Evolutionary conservation across 192 early-diverging fungal genomes (phyloP), one percentile per base, ranked within the genome.

Genomic region (Mycoemilia scoparia): DNA sequence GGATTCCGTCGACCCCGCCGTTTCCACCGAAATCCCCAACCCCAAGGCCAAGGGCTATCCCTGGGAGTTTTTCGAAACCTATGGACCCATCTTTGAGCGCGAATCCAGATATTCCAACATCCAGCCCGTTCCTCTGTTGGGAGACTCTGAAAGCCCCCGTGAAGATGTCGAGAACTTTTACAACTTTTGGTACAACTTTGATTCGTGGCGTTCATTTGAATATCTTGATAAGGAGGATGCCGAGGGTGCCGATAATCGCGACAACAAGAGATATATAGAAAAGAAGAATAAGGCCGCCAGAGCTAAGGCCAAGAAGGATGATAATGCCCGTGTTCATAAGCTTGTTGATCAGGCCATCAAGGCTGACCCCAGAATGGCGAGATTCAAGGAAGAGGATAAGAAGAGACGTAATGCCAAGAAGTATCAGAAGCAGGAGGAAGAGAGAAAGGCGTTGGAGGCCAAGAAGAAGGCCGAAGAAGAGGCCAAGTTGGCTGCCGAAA

Each of bases 121-220:
- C 34, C 71, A 79, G 52, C 82, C 85, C n/a, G 80, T 87, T 3
- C 85, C 87, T 18, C 28, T 38, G 28, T 59, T 99, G 18, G 95
- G 95, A 27, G 69, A 78, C 36, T 60, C 45, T 20, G 46, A 66
- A 34, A 51, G 70, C 6, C 14, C 54, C 32, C 66, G 72, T 51
- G 76, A 67, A 32, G 66, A 69, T 10, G 77, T 87, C 29, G 80
- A 87, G 45, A 27, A 30, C n/a, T 87, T 87, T 52, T 87, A 87
- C 51, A 63, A 74, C 38, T 87, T 83, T 51, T 84, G 74, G 67
- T 77, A 76, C 50, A 66, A 58, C 56, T 84, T 99, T 51, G 83
- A 99, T 43, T 93, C 88, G 32, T 96, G 91, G 91, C 69, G 95
- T 45, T 78, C 87, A 21, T 99, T 99, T 44, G 95, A 99, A 73